Evolutionary conservation across 2,329 filamentous ascomycete species (phyloP), one percentile per base, ranked within the genome.

Genomic region (Cadophora sp.): DNA sequence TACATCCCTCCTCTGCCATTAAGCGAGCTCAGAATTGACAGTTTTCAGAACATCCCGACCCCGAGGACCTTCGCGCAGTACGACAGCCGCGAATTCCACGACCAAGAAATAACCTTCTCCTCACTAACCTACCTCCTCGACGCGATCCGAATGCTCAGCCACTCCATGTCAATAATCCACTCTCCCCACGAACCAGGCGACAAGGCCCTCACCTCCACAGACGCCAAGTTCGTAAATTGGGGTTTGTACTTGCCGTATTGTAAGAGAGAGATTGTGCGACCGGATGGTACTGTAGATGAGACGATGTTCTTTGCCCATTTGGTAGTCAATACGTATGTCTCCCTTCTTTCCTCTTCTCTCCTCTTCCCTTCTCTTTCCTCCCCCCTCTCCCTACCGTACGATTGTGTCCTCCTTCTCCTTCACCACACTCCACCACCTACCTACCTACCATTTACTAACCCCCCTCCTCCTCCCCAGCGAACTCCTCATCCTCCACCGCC

Each of bases 101-200:
- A 85, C 16, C 84, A 87, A 11, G 80, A 83, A 8, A 78, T 82
- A 50, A 78, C 81, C 1, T 92, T 89, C 75, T 91, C 89, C 0
- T 91, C 89, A 0, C 90, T 87, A 73, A 84, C 87, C 29, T 91
- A 91, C 73, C 84, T 89, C 1, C 87, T 92, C 56, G 89, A 91
- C 67, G 87, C 89, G 0, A 81, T 88, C 7, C 83, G 88, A 1
- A 87, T 90, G 53, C 78, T 90, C 2, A 85, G 84, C 29, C 82
- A 85, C 56, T 85, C 89, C 11, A 81, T 90, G 29, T 50, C 64
- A 24, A 71, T 59, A 27, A 79, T 81, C 62, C 78, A 79, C 29
- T 79, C 83, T 51, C 78, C 73, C 58, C 79, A 85, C 63, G 83
- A 89, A 40, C 83, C 86, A 51, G 79, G 81, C 48, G 69, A 69